Evolutionary conservation across 192 early-diverging fungal species (phyloP), one percentile per base, ranked within the genome.

Genomic region (Podila epigama): DNA sequence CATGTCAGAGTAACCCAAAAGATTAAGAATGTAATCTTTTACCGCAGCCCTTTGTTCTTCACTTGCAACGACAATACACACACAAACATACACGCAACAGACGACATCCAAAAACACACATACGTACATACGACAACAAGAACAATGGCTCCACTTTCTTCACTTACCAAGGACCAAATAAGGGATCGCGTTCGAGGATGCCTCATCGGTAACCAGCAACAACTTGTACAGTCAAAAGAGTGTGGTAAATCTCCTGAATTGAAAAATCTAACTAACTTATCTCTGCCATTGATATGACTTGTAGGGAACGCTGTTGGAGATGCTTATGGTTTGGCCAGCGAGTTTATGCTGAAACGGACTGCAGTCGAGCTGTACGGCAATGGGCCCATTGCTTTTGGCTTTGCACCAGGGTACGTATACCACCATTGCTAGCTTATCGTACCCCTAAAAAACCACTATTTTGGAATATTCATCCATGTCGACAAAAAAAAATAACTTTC

Each of bases 291-390:
- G n/a, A 42, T 12, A 12, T 42, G 1, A 42, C 41, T 27, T 34
- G 18, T 58, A 81, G 88, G 88, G 25, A 79, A 81, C 32, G 88
- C 86, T 9, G 44, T 89, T 10, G 89, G 87, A 2, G 90, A 91
- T 71, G 87, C 84, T 27, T 66, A 89, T 44, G 89, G 90, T 6
- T 69, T 91, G 12, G 81, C 90, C 1, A 88, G 87, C 22, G 90
- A 91, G 60, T 88, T 88, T 58, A 68, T 90, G 69, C 62, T 72
- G n/a, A 79, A 66, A 52, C 34, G 52, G 42, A 36, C 80, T 13
- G 83, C 84, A 8, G 51, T 37, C 35, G 36, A 56, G 31, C 34
- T 78, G 7, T 91, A 92, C 73, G 85, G 84, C 8, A 67, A 73
- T 28, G 86, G 86, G 0, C 87, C 87, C 12, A 87, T 90, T 61